These are phyloP conservation scores for Paxillus ammoniavirescens DNA, from an alignment of 768 basidiomycete genomes.

Conservation along the genomic window DNA sequence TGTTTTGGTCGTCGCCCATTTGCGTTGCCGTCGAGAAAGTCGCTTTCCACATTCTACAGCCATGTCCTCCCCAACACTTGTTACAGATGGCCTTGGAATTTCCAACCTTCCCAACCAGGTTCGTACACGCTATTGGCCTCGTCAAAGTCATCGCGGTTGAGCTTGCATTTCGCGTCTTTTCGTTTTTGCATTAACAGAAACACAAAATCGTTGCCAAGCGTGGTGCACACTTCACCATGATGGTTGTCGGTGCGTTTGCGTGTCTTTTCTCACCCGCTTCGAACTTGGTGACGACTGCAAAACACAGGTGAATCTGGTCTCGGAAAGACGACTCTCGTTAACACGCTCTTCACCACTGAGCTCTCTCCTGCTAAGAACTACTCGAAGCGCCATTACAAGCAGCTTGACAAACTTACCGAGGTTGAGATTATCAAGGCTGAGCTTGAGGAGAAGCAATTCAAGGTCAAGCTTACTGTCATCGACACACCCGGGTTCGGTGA, in stretches of 20 bases:
- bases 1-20: conserved; percentile 17
- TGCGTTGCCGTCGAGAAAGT: conserved; percentile 21
- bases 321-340: conserved; percentile 97
- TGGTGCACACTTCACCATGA: conserved; percentile 97
- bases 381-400: conserved; percentile 84
- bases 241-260: conserved; percentile 82
- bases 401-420: conserved; percentile 97
- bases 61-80: conserved; percentile 29
- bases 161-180: conserved; percentile 1
- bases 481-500: conserved; percentile 99
- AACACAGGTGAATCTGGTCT: conserved; percentile 88
- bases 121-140: conserved; percentile 16
- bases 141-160: not conserved
- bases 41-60: conserved; percentile 4
- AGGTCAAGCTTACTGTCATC: conserved; percentile 98
- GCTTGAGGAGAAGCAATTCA: conserved; percentile 98
- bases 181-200: conserved; percentile 50
- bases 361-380: conserved; percentile 92
- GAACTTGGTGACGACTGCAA: not conserved
- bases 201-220: conserved; percentile 99
- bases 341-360: conserved; percentile 98
- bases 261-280: not conserved
- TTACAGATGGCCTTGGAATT: conserved; percentile 84
- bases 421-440: conserved; percentile 99
- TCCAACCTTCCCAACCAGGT: conserved; percentile 99